phyloP scores from a whole-genome alignment of 2,329 filamentous ascomycete species.

The Chrysoporthe deuterocubensis region DNA sequence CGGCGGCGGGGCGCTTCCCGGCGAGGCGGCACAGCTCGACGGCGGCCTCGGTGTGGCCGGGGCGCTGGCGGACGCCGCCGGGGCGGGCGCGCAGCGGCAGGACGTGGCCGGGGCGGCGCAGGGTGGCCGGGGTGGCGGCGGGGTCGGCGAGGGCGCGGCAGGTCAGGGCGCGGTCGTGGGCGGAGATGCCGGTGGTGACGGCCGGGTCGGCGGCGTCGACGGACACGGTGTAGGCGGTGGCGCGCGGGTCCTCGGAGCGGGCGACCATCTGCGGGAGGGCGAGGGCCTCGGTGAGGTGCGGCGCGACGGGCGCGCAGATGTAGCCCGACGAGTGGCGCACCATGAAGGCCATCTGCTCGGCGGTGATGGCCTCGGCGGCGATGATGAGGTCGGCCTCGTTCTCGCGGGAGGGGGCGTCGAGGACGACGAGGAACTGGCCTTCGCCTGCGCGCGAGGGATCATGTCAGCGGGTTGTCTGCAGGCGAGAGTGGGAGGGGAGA shows the following conservation, averaged over 20 bases:
- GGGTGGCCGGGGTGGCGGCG: constrained; percentile 57
- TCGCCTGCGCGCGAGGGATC: constrained; percentile 52
- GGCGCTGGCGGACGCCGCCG: constrained; percentile 79
- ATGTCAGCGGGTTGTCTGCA: not conserved
- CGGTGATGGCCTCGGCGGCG: constrained; percentile 80
- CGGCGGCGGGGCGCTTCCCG: constrained; percentile 75
- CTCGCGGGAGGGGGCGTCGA: constrained; percentile 89
- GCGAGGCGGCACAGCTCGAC: constrained; percentile 88
- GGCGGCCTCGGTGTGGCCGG: constrained; percentile 91
- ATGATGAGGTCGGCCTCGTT: constrained; percentile 99
- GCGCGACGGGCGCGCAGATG: constrained; percentile 84
- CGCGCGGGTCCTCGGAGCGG: constrained; percentile 76
- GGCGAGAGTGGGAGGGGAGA: not conserved
- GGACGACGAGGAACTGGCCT: constrained; percentile 93
- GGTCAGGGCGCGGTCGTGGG: constrained; percentile 82
- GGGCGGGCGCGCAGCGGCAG: constrained; percentile 79
- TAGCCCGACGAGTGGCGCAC: constrained; percentile 88
- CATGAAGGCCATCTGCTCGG: constrained; percentile 94
- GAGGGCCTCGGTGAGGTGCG: constrained; percentile 70
- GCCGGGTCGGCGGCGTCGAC: constrained; percentile 76
- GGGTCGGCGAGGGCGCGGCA: constrained; percentile 78
- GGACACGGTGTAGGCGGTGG: constrained; percentile 91
- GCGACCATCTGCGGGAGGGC: constrained; percentile 88
- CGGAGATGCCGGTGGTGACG: constrained; percentile 87
- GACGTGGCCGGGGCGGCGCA: constrained; percentile 87